phyloP scores from a whole-genome alignment of 805 yeast genomes.

The Zygotorulaspora danielsina region DNA sequence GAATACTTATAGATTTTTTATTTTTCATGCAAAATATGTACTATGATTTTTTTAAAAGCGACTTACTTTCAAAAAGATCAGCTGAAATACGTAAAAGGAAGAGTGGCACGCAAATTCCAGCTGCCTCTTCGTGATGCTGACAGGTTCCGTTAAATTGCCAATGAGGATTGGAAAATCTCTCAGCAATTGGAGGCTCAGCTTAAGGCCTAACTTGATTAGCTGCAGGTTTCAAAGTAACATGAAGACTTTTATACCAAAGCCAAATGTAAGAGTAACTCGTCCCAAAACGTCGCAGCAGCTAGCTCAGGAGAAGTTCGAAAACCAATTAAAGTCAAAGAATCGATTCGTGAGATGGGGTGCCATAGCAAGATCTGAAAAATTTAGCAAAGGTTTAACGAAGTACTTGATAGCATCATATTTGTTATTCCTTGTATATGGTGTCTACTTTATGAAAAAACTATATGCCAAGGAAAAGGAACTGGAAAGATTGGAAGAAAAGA shows the following conservation, averaged over 20 bases:
- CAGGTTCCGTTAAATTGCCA: too few relatives aligned
- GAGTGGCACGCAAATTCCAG: too few relatives aligned
- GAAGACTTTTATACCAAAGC: conserved; percentile 19
- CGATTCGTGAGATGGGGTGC: conserved; percentile 51
- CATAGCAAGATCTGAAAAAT: conserved; percentile 48
- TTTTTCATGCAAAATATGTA: too few relatives aligned
- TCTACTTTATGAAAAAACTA: conserved; percentile 61
- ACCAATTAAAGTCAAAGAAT: conserved; percentile 35
- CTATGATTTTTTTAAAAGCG: too few relatives aligned
- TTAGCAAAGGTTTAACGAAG: conserved; percentile 59
- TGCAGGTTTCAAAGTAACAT: conserved; percentile 10
- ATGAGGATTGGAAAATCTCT: too few relatives aligned
- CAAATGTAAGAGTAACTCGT: conserved; percentile 19
- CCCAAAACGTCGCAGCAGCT: conserved; percentile 34
- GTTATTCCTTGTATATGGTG: conserved; percentile 53
- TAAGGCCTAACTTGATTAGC: background rate
- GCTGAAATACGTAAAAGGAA: too few relatives aligned
- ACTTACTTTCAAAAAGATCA: too few relatives aligned
- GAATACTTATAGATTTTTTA: background rate
- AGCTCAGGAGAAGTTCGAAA: conserved; percentile 34
- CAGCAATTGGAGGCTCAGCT: too few relatives aligned
- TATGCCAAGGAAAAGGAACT: conserved; percentile 62
- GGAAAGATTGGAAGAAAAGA: conserved; percentile 40
- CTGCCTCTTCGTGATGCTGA: too few relatives aligned
- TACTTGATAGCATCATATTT: conserved; percentile 59